Conservation (phyloP, 768 basidiomycete species). For the Bullera alba region DNA sequence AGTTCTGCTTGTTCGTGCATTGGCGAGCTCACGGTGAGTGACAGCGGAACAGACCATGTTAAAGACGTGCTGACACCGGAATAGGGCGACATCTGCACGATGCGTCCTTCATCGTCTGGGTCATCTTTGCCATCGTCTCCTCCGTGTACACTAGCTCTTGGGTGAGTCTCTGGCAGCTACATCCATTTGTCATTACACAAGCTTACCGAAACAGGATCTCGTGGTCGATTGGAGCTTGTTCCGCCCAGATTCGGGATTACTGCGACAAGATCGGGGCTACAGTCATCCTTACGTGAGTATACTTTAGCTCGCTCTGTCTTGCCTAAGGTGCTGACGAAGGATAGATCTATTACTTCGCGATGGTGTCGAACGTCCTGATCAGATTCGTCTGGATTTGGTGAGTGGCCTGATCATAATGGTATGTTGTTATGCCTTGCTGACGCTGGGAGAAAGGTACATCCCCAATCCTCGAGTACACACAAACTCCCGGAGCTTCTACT, state of each 20-base stretch:
- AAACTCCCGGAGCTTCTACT: slow-evolving; percentile 60
- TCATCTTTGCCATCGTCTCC: slow-evolving; percentile 58
- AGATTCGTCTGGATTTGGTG: slow-evolving; percentile 72
- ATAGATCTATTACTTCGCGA: slow-evolving; percentile 42
- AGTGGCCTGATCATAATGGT: too few relatives aligned
- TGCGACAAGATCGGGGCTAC: slow-evolving; percentile 73
- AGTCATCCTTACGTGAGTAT: slow-evolving; percentile 45
- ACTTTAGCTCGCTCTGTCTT: background rate
- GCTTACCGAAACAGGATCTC: slow-evolving; percentile 68
- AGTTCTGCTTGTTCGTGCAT: slow-evolving; percentile 61
- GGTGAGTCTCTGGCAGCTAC: slow-evolving; percentile 51
- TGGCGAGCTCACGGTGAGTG: slow-evolving; percentile 65
- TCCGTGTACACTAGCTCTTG: slow-evolving; percentile 69
- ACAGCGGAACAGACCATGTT: background rate
- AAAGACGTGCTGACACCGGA: background rate
- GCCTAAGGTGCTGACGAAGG: background rate
- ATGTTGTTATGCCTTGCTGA: too few relatives aligned
- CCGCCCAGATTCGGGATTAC: slow-evolving; percentile 54
- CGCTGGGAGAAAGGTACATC: slow-evolving; percentile 58
- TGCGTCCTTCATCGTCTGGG: slow-evolving; percentile 59
- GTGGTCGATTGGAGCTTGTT: slow-evolving; percentile 89
- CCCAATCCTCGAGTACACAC: slow-evolving; percentile 51
- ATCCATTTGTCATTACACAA: background rate
- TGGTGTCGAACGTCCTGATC: slow-evolving; percentile 63
- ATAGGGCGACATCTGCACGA: slow-evolving; percentile 47